Conservation (phyloP, 345 rosid species). For the Orychophragmus violaceus region DNA sequence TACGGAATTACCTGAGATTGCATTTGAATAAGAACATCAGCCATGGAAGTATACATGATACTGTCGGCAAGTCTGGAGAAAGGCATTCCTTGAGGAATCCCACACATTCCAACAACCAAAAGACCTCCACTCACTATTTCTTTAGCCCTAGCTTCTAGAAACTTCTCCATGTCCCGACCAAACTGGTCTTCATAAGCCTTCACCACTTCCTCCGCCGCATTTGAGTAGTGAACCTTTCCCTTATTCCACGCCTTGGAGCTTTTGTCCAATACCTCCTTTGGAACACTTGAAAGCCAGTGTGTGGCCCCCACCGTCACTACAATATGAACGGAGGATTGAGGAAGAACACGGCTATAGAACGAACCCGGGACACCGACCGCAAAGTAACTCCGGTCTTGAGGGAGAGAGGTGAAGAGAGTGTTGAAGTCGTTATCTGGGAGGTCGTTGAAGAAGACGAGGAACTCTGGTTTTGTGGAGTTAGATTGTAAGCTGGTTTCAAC, state of each 20-base stretch:
- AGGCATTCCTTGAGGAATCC: conserved; percentile 25
- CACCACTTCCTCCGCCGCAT: conserved; percentile 28
- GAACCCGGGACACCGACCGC: conserved; percentile 45
- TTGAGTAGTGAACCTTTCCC: conserved; percentile 36
- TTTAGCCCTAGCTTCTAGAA: conserved; percentile 35
- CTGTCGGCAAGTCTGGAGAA: conserved; percentile 35
- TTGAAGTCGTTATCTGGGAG: conserved; percentile 50
- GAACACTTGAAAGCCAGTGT: conserved; percentile 44
- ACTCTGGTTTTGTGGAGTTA: conserved; percentile 33
- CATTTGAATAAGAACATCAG: conserved; percentile 42
- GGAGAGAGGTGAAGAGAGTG: conserved; percentile 42
- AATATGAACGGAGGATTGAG: conserved; percentile 31
- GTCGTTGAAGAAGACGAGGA: conserved; percentile 50
- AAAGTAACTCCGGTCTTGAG: conserved; percentile 30
- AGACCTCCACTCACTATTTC: conserved; percentile 41
- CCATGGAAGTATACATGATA: conserved; percentile 44
- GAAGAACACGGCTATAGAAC: conserved; percentile 36
- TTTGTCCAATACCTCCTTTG: conserved; percentile 32
- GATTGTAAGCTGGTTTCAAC: conserved; percentile 27
- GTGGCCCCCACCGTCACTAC: conserved; percentile 30
- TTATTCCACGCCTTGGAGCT: conserved; percentile 42
- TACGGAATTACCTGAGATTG: conserved; percentile 20
- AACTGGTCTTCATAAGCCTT: conserved; percentile 37
- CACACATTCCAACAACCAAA: conserved; percentile 33
- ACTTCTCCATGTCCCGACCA: conserved; percentile 34